Base-by-base conservation (phyloP, 2,329 filamentous ascomycete species). In the Fusarium dimerum region DNA sequence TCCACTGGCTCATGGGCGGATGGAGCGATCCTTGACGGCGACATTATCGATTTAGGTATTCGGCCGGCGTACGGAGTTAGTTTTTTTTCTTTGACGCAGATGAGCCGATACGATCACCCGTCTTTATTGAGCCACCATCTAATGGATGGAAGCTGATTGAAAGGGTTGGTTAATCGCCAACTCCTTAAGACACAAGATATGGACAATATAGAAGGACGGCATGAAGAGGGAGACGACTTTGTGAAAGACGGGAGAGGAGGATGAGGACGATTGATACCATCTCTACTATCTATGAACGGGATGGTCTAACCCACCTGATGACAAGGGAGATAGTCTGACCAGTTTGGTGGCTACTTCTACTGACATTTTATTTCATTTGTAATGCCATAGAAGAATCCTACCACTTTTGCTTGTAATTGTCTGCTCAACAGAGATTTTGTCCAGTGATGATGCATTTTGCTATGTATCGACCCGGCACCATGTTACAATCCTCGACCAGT, bases 11-110 rank as follows among this genome's bases (percentile, higher is more conserved):
- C 45, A 43, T 16, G 45, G 50, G 49, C 55, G 54, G 43, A 51
- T 47, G 47, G 42, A 29, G 48, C 46, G 39, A 49, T 51, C 42
- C 43, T 48, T 44, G 47, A 56, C 51, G 44, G 55, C 56, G 51
- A 57, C 50, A 55, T 50, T 34, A 45, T 50, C 55, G 55, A 54
- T 45, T 65, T 56, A 50, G 55, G 59, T 60, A 59, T 59, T 50
- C 45, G 46, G 32, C 32, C 10, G 50, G 52, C 62, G 60, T 54
- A 62, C 41, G 58, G 60, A 61, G 62, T 64, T 59, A 29, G 45
- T 48, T 40, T 40, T 50, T 48, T 16, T 45, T 48, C n/a, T 34
- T 44, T 43, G 45, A 48, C 45, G 39, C 45, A 26, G 43, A 52
- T 58, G 53, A 61, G 54, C 44, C 51, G 48, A 52, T 47, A 38